Conservation (phyloP, 2,329 filamentous ascomycete species). For the Coniella vitis region DNA sequence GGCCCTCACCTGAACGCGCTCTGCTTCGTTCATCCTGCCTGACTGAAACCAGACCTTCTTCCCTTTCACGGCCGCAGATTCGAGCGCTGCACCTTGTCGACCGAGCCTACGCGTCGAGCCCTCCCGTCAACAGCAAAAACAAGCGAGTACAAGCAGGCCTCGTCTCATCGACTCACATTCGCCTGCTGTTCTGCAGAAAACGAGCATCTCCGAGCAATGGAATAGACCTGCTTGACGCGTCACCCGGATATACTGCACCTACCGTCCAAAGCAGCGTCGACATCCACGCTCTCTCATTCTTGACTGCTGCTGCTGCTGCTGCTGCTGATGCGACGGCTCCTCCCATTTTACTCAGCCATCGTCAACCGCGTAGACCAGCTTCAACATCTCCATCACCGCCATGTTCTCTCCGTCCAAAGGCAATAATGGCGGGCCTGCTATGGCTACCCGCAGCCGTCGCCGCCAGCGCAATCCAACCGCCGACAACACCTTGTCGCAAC, state of each 20-base stretch:
- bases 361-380: constrained; percentile 6
- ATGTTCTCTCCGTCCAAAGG: constrained; percentile 54
- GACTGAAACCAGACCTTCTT: neutral
- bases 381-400: constrained; percentile 17
- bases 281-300: neutral
- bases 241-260: constrained; percentile 4
- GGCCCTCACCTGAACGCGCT: neutral
- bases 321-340: no score
- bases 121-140: no score
- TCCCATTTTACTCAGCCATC: no score
- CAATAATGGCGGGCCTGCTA: constrained; percentile 46
- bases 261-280: neutral
- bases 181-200: neutral
- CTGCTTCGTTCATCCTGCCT: neutral
- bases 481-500: constrained; percentile 43
- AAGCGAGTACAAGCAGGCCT: neutral
- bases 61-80: neutral
- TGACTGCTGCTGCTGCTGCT: neutral
- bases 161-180: no score
- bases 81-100: no score
- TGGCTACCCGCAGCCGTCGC: constrained; percentile 52
- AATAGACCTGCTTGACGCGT: constrained; percentile 5
- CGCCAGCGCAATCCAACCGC: constrained; percentile 53
- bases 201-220: constrained; percentile 8
- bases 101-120: neutral